A percentile compares a stretch with the other conserved stretches of the same genome.
Evolutionary conservation across 129 eudicot species (phyloP).

Genomic region (Pulicaria dysenterica): DNA sequence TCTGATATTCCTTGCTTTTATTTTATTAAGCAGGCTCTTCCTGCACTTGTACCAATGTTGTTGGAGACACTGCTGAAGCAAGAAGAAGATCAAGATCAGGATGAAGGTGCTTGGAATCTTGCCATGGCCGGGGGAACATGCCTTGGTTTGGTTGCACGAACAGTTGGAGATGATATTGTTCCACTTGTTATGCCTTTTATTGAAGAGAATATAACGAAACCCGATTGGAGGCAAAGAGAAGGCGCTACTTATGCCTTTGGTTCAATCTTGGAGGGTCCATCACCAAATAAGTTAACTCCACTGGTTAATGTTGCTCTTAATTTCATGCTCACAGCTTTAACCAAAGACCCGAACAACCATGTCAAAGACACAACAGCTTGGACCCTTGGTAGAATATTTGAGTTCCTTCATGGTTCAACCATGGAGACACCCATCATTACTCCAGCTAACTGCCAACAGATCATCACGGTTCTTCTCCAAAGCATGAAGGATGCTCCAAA

Average conservation of each 20-base stretch:
- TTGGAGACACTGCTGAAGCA: slow-evolving; percentile 89
- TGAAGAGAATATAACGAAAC: slow-evolving; percentile 74
- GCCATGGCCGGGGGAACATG: slow-evolving; percentile 99
- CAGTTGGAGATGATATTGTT: slow-evolving; percentile 89
- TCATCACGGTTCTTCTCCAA: slow-evolving; percentile 75
- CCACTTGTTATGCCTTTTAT: slow-evolving; percentile 94
- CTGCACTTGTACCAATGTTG: slow-evolving; percentile 91
- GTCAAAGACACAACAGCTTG: slow-evolving; percentile 96
- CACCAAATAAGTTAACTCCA: slow-evolving; percentile 77
- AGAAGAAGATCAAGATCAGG: slow-evolving; percentile 99
- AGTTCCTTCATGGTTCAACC: slow-evolving; percentile 85
- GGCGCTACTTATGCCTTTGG: slow-evolving; percentile 95
- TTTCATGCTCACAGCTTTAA: slow-evolving; percentile 88
- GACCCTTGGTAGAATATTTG: slow-evolving; percentile 95
- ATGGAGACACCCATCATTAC: slow-evolving; percentile 71
- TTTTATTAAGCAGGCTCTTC: slow-evolving; percentile 90
- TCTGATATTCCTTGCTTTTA: slow-evolving; percentile 89
- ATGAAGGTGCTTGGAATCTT: slow-evolving; percentile 96
- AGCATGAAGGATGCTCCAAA: slow-evolving; percentile 90
- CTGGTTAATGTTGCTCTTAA: slow-evolving; percentile 84
- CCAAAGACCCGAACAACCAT: slow-evolving; percentile 80
- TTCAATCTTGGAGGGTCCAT: slow-evolving; percentile 95
- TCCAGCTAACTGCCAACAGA: slow-evolving; percentile 75
- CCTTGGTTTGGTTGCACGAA: slow-evolving; percentile 87
- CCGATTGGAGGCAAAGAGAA: slow-evolving; percentile 94